phyloP scores from a whole-genome alignment of 257 asterid species.

The Lithospermum erythrorhizon region DNA sequence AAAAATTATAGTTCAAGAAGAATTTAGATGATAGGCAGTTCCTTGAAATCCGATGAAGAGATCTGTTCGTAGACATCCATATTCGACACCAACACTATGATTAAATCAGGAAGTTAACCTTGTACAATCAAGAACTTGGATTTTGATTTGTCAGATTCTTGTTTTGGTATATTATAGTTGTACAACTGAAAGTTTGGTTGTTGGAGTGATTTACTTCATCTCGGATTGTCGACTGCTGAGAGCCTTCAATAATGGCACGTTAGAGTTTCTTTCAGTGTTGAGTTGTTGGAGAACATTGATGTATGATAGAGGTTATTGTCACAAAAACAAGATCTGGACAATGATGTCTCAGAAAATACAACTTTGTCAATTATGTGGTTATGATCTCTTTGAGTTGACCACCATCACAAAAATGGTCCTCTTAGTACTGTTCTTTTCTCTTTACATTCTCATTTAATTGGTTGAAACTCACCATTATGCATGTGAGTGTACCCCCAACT shows the following conservation, averaged over 20 bases:
- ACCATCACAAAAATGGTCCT: not conserved
- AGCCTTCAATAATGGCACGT: not conserved
- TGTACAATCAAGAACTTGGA: not conserved
- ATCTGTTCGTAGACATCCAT: not conserved
- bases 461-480: not conserved
- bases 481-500: not conserved
- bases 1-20: not conserved
- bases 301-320: no score
- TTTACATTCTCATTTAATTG: not conserved
- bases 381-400: not conserved
- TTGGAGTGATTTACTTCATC: not conserved
- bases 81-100: not conserved
- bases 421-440: not conserved
- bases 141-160: not conserved
- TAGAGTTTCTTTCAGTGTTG: no score
- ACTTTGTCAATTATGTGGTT: not conserved
- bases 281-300: no score
- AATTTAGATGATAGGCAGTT: not conserved
- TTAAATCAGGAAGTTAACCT: not conserved
- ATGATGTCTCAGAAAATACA: not conserved
- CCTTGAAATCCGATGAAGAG: no score
- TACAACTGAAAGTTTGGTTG: not conserved
- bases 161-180: not conserved
- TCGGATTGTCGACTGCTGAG: not conserved
- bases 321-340: not conserved